Conservation (phyloP, 2,329 filamentous ascomycete species). For the Fusarium continuum region DNA sequence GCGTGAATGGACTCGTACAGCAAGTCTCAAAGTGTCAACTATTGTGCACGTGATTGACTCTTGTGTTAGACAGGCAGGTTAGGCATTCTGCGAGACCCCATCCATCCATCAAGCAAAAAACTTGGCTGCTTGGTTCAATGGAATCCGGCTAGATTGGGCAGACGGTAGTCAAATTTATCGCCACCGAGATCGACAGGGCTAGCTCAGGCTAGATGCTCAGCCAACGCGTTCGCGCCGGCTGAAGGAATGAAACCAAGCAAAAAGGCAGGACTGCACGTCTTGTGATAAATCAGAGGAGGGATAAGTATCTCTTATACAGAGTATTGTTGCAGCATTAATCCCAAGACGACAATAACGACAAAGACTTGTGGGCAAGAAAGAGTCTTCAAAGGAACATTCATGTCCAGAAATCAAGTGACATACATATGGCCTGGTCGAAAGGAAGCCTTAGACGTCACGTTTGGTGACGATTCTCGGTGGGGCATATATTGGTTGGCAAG, state of each 20-base stretch:
- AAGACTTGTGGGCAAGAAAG: not conserved
- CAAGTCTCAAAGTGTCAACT: not conserved
- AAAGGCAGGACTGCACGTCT: slow-evolving; percentile 2
- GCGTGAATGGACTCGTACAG: not conserved
- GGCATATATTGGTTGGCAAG: slow-evolving; percentile 10
- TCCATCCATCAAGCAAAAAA: too few relatives aligned
- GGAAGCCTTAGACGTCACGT: slow-evolving; percentile 8
- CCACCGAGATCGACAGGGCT: slow-evolving; percentile 41
- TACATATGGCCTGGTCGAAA: not conserved
- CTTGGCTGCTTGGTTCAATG: too few relatives aligned
- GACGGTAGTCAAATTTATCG: slow-evolving; percentile 5
- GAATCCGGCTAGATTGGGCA: not conserved
- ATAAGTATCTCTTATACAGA: not conserved
- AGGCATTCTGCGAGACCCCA: too few relatives aligned
- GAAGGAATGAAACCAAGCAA: slow-evolving; percentile 11
- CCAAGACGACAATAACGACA: not conserved
- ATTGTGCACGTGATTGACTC: not conserved
- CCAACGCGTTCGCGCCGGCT: slow-evolving; percentile 8
- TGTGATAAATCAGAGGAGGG: not conserved
- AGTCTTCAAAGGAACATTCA: not conserved
- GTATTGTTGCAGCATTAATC: not conserved
- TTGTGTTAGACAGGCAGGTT: too few relatives aligned
- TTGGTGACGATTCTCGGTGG: slow-evolving; percentile 31
- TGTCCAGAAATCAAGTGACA: not conserved
- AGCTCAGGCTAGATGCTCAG: slow-evolving; percentile 25